These are phyloP conservation scores for Heliamphora exappendiculata DNA, from an alignment of 148 eudicot genomes.

Conservation along the genomic window DNA sequence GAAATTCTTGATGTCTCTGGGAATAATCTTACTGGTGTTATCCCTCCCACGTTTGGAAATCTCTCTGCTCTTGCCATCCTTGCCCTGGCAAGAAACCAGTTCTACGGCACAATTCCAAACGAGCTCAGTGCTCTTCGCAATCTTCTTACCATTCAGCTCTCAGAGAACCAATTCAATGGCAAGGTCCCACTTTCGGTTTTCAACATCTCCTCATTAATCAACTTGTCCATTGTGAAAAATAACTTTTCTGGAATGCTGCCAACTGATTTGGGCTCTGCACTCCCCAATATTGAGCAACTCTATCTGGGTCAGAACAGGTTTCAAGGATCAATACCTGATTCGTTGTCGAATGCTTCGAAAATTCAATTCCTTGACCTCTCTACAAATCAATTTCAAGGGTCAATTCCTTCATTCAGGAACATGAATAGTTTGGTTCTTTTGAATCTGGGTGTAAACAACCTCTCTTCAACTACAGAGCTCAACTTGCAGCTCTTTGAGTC, in stretches of 20 bases:
- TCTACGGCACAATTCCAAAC: conserved; percentile 1
- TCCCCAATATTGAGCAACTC: not conserved
- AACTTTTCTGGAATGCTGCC: conserved; percentile 3
- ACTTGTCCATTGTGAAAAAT: not conserved
- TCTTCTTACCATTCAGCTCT: conserved; percentile 1
- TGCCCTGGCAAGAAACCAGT: not conserved
- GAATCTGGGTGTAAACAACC: conserved; percentile 1
- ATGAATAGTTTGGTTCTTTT: not conserved
- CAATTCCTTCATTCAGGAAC: conserved; percentile 5
- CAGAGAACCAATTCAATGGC: conserved; percentile 5
- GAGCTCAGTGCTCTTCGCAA: not conserved
- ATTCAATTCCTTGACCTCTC: not conserved
- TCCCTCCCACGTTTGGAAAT: conserved; percentile 6
- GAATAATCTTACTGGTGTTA: not conserved
- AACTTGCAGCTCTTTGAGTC: conserved; percentile 4
- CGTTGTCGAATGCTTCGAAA: not conserved
- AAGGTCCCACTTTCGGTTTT: not conserved
- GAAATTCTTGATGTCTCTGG: not conserved
- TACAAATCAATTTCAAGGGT: conserved; percentile 3
- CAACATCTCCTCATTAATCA: conserved; percentile 9
- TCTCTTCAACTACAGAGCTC: conserved; percentile 6
- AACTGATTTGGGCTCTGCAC: not conserved
- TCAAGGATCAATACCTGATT: not conserved
- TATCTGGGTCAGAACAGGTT: not conserved
- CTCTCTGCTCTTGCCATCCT: not conserved